Evolutionary conservation across 129 eudicot genomes (phyloP), one percentile per base, ranked within the genome.

Genomic region (Helianthus tuberosus): DNA sequence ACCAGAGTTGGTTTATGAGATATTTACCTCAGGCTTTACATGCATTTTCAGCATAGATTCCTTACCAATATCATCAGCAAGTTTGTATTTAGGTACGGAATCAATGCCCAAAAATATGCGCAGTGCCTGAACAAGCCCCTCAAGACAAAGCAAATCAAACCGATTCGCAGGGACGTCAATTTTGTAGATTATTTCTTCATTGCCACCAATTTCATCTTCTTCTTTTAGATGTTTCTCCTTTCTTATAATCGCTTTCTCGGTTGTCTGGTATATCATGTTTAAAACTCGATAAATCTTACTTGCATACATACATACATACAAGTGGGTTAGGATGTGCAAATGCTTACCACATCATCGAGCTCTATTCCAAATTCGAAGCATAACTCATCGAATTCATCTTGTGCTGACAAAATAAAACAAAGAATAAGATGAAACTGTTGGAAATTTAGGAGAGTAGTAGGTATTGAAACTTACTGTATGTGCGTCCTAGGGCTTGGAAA

Each of bases 101-200:
- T 95, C 94, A 64, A 79, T 71, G 68, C 93, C 92, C 51, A 68
- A 68, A 70, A 95, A 91, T 29, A 95, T 78, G 35, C 96, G 94
- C 17, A 95, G 88, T 25, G 99, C 82, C 72, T 82, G 94, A 7
- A 87, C 94, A 77, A 95, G 83, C 16, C 99, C 99, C 80, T 95
- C 99, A 55, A 95, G 92, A 76, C 99, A 95, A 74, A 95, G 97
- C 89, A 95, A 85, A 82, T 95, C 99, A 87, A 85, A 91, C 99
- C 99, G 78, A 83, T 95, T 95, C 9, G 97, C 98, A 11, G 97
- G 89, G 47, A 93, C 88, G 14, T 93, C 98, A 29, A 93, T 90
- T 78, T 93, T 93, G 87, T 90, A 95, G 5, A 93, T 93, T 3
- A 85, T 79, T 78, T 93, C 96, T 81, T 90, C 97, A 74, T 83